Conservation (phyloP, 306 rosid genomes). For the Neltuma alba region DNA sequence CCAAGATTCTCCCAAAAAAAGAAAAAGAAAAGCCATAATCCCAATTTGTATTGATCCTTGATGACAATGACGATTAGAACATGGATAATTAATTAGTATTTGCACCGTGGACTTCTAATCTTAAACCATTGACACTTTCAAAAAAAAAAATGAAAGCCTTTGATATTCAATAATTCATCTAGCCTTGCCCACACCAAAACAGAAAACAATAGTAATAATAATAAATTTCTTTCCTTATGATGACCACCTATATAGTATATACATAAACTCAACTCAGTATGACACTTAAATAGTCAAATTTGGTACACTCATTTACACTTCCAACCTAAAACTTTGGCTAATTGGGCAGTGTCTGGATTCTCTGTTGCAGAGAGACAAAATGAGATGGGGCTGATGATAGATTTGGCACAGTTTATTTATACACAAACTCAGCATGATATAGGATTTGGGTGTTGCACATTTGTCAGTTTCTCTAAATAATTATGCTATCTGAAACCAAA, state of each 20-base stretch:
- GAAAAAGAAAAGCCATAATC: too few relatives aligned
- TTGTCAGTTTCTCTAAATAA: constrained; percentile 25
- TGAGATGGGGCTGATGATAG: too few relatives aligned
- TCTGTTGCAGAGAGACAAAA: too few relatives aligned
- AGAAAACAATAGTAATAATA: too few relatives aligned
- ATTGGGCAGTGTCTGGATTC: not conserved
- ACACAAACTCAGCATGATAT: not conserved
- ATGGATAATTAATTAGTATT: not conserved
- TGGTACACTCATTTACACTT: not conserved
- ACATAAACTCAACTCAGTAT: not conserved
- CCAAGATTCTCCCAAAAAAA: not conserved
- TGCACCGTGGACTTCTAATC: not conserved
- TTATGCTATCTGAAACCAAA: constrained; percentile 49
- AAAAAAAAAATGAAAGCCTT: not conserved
- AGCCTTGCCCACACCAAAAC: not conserved
- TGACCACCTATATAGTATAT: not conserved
- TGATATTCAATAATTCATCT: not conserved
- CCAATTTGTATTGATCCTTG: too few relatives aligned
- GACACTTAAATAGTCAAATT: not conserved
- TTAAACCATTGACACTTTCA: not conserved
- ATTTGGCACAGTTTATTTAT: too few relatives aligned
- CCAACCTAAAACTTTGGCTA: not conserved
- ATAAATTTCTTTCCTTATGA: too few relatives aligned
- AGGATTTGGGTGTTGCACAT: constrained; percentile 19
- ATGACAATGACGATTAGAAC: not conserved